Evolutionary conservation across 2,329 filamentous ascomycete species (phyloP), one percentile per base, ranked within the genome.

Genomic region (Cercospora citrullina): DNA sequence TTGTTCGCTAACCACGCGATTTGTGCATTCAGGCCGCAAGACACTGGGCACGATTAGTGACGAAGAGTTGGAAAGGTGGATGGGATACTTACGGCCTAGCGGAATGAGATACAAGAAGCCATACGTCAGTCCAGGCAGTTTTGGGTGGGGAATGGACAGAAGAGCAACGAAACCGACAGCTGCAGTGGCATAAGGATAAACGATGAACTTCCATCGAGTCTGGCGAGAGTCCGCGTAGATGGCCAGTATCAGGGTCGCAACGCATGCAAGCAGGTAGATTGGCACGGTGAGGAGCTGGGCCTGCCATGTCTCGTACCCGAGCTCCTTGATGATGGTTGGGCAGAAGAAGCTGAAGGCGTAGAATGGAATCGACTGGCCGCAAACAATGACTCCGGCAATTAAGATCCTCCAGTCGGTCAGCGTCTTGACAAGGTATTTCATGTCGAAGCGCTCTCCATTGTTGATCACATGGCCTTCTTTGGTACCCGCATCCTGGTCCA

Each of bases 361-460:
- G 0, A 93, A 83, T 86, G 93, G 91, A 1, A 89, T 92, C 74
- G 92, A 90, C 71, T 79, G 74, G 8, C 31, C 73, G 74, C 72
- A 72, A 62, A 76, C 75, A 71, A 73, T 71, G 48, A 77, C 48
- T 12, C 74, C 78, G 67, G 79, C 79, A 10, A 82, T 77, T 72
- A 81, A 84, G 60, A 82, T 80, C 70, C 82, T 83, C 76, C 78
- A 79, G 71, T 86, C 84, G 5, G 63, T 65, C 10, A 70, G 16
- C 4, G 69, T 30, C 53, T 64, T 18, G 39, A 58, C 53, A 26
- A 70, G 61, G 30, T 76, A 7, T 14, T 72, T 69, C 75, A 72
- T 75, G 42, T 82, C 10, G 58, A 72, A 70, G 1, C 61, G 58
- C 26, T 72, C 67, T 68, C 85, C 68, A 8, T 85, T 81, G 4